Conservation (phyloP, 495 filamentous ascomycete species). For the Margaritispora aquatica region DNA sequence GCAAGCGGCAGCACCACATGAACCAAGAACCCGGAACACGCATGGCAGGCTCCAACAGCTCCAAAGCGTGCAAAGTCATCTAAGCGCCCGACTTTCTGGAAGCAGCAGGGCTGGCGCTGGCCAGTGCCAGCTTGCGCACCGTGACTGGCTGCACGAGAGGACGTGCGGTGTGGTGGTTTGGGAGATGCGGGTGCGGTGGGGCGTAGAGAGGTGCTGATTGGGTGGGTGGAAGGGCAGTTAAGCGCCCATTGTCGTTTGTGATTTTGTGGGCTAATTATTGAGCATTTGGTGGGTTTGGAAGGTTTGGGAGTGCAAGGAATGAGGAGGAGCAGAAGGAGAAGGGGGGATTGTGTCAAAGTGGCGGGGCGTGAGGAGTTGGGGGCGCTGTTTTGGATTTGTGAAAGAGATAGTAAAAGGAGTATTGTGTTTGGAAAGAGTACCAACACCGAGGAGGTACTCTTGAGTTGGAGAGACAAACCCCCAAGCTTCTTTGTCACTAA, state of each 20-base stretch:
- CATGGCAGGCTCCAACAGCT: slow-evolving; percentile 1
- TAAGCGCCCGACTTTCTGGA: background rate
- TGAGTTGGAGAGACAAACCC: background rate
- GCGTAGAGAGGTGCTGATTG: background rate
- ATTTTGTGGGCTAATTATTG: background rate
- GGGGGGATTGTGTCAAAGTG: background rate
- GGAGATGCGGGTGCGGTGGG: background rate
- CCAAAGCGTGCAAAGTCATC: too few species aligned
- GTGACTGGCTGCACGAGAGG: background rate
- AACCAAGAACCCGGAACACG: slow-evolving; percentile 6
- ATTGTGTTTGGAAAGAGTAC: background rate
- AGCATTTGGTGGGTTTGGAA: background rate
- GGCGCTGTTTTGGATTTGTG: background rate
- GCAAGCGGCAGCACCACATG: background rate
- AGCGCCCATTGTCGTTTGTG: background rate
- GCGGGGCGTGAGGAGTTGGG: background rate
- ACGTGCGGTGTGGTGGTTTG: background rate
- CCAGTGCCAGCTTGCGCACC: background rate
- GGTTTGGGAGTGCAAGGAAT: background rate
- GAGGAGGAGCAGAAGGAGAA: background rate
- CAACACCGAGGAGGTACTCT: background rate
- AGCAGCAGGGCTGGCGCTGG: background rate
- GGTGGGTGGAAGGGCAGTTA: background rate
- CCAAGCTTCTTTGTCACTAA: background rate
- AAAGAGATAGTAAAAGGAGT: background rate